Evolutionary conservation across 768 basidiomycete species (phyloP), one percentile per base, ranked within the genome.

Genomic region (Amanita rubescens): DNA sequence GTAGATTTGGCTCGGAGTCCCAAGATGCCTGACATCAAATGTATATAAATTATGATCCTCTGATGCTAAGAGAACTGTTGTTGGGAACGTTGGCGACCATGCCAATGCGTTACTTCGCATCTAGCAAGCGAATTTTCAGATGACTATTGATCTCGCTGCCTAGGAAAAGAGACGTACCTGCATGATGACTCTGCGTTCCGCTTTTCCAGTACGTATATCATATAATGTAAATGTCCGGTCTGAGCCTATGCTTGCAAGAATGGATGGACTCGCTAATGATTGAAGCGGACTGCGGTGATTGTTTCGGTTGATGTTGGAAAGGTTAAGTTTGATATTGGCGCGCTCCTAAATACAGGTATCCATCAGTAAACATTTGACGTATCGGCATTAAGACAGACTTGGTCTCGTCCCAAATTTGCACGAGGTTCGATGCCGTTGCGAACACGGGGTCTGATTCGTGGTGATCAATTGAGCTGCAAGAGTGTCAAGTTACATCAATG

Each of bases 1-100:
- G 78, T 95, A 98, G 24, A 98, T 89, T 57, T 95, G 90, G 1
- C 83, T 90, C 3, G 96, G 92, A 1, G 79, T 75, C 11, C 79
- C 71, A 20, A 99, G 77, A 52, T 88, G 81, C 39, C 96, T 81
- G 47, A 98, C 87, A 63, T 99, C 96, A 67, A 96, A 99, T 0
- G 96, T 97, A 68, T 98, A 98, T 22, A 98, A 77, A 62, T 97
- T 96, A 72, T 98, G 94, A 63, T 98, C 95, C 74, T 98, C 96
- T 0, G 94, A 97, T n/a, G 91, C 96, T 6, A 98, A 80, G 7
- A 99, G 80, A 35, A 97, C 71, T 3, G 85, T 75, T 0, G 94
- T 97, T 3, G 96, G 96, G 64, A 94, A 86, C 0, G 92, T 95
- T 0, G 96, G 96, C 25, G 93, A 97, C 94, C 94, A 99, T 12